Conservation (phyloP, 208 protist genomes). For the Trypanosoma grayi region DNA sequence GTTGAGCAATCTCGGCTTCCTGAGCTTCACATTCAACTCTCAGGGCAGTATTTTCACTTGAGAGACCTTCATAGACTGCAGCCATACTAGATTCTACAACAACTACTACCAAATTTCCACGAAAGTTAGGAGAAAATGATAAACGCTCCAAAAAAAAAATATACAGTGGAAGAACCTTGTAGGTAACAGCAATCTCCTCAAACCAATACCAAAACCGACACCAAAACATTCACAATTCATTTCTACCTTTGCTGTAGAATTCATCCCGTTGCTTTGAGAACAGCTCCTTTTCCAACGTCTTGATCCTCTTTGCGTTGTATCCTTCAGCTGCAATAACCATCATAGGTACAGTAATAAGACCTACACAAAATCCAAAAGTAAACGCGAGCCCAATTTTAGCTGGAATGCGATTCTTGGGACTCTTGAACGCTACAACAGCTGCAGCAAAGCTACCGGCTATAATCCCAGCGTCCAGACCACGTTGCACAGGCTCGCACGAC, state of each 20-base stretch:
- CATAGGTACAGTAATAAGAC: conserved; percentile 62
- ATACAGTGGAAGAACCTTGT: too few relatives aligned
- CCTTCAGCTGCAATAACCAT: conserved; percentile 59
- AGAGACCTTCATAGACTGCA: conserved; percentile 6
- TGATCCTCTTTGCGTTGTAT: conserved; percentile 74
- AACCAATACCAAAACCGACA: too few relatives aligned
- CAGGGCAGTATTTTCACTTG: conserved; percentile 26
- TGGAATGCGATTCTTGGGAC: conserved; percentile 59
- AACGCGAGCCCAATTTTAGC: conserved; percentile 64
- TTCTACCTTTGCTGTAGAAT: conserved; percentile 37
- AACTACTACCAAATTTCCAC: too few relatives aligned
- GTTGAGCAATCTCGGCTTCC: conserved; percentile 27
- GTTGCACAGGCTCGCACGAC: conserved; percentile 81
- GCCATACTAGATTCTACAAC: too few relatives aligned
- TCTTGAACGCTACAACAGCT: conserved; percentile 54
- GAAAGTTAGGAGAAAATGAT: conserved; percentile 2
- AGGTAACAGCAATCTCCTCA: too few relatives aligned
- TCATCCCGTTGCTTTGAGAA: conserved; percentile 75
- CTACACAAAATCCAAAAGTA: conserved; percentile 63
- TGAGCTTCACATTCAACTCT: conserved; percentile 31
- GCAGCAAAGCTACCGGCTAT: conserved; percentile 73
- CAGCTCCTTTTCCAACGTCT: conserved; percentile 66
- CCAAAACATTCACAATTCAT: conserved; percentile 15
- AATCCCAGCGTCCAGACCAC: conserved; percentile 77
- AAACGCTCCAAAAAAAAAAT: neutral